Evolutionary conservation across 768 basidiomycete species (phyloP).

Genomic region (Russula sp.): DNA sequence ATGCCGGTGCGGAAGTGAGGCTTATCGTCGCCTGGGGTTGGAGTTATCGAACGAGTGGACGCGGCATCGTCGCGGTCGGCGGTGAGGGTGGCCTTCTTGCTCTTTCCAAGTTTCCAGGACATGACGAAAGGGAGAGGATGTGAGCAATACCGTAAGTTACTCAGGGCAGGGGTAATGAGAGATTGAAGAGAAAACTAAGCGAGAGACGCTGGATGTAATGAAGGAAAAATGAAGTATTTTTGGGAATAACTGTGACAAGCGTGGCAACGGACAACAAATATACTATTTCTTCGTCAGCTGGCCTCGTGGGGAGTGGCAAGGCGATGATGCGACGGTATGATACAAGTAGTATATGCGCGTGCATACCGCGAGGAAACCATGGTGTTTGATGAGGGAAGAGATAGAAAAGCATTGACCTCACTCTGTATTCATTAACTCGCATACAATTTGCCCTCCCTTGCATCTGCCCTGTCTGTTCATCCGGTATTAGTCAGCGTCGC

Average conservation of each 20-base stretch:
- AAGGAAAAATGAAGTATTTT: background rate
- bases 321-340: background rate
- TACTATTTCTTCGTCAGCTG: background rate
- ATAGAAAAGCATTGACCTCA: constrained; percentile 18
- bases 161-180: background rate
- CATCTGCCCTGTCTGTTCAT: no score
- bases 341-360: constrained; percentile 16
- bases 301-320: constrained; percentile 11
- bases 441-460: background rate
- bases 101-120: constrained; percentile 32
- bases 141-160: background rate
- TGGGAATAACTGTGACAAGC: background rate
- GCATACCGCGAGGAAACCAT: constrained; percentile 27
- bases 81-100: constrained; percentile 28
- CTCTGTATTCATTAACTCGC: background rate
- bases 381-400: constrained; percentile 19
- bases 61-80: constrained; percentile 29
- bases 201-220: background rate
- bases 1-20: constrained; percentile 71
- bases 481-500: constrained; percentile 21
- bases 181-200: background rate
- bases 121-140: constrained; percentile 9
- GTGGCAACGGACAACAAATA: background rate
- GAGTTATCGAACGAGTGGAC: constrained; percentile 66
- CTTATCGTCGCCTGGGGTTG: constrained; percentile 73